phyloP scores from a whole-genome alignment of 1,284 basidiomycete genomes.

The Cystobasidium slooffiae region DNA sequence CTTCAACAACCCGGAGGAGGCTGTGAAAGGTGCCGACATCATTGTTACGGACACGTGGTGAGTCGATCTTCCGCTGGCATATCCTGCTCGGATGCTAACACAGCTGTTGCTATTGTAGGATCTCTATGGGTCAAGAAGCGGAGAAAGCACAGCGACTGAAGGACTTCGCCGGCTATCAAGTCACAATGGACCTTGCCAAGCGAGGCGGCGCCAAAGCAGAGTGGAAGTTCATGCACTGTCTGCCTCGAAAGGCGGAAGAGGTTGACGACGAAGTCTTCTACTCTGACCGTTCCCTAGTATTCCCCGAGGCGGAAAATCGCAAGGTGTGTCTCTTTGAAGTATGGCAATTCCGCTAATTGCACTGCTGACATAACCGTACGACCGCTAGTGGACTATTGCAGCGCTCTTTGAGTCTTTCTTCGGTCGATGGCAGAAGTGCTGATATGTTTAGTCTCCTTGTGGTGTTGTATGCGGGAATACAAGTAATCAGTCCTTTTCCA shows the following conservation, averaged over 20 bases:
- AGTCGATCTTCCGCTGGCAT: slow-evolving; percentile 50
- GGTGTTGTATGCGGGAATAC: background rate
- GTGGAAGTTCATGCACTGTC: slow-evolving; percentile 85
- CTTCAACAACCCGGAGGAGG: slow-evolving; percentile 78
- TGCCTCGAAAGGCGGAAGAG: slow-evolving; percentile 89
- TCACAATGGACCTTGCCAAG: slow-evolving; percentile 70
- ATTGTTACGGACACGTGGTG: slow-evolving; percentile 96
- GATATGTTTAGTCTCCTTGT: background rate
- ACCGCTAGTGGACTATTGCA: slow-evolving; percentile 78
- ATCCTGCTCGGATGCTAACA: background rate
- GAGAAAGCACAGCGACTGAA: slow-evolving; percentile 85
- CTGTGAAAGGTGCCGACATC: slow-evolving; percentile 85
- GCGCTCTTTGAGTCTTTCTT: slow-evolving; percentile 68
- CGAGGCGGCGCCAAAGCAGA: slow-evolving; percentile 57
- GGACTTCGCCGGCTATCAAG: slow-evolving; percentile 91
- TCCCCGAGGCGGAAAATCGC: slow-evolving; percentile 59
- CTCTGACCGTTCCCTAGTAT: slow-evolving; percentile 59
- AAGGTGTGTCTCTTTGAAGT: slow-evolving; percentile 26
- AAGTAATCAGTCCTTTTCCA: background rate
- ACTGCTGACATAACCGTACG: background rate
- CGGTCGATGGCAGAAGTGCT: slow-evolving; percentile 50
- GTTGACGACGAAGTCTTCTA: slow-evolving; percentile 86
- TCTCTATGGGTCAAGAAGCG: slow-evolving; percentile 97
- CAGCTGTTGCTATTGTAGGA: slow-evolving; percentile 63
- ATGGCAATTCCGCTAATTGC: background rate